Evolutionary conservation across 192 early-diverging fungal species (phyloP).

Genomic region (Geranomyces variabilis): DNA sequence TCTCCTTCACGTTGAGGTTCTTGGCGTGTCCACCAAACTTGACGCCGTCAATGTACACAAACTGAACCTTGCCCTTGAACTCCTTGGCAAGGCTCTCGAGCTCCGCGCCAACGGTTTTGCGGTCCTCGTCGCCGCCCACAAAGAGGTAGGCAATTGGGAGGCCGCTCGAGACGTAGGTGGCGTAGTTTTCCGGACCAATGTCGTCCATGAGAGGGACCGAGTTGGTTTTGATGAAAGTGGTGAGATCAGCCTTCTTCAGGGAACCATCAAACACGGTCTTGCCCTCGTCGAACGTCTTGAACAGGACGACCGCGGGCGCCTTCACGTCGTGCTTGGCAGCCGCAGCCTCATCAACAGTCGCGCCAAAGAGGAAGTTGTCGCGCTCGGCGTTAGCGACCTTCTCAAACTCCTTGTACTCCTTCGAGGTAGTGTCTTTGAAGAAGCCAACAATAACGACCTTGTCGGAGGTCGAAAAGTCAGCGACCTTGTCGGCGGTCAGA

Average conservation of each 20-base stretch:
- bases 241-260: slow-evolving; percentile 59
- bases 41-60: slow-evolving; percentile 88
- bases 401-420: slow-evolving; percentile 69
- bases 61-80: slow-evolving; percentile 85
- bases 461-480: slow-evolving; percentile 79
- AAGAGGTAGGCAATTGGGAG: slow-evolving; percentile 92
- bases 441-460: slow-evolving; percentile 89
- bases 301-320: slow-evolving; percentile 76
- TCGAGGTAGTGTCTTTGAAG: slow-evolving; percentile 64
- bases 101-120: slow-evolving; percentile 55
- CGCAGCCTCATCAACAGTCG: slow-evolving; percentile 66
- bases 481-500: slow-evolving; percentile 70
- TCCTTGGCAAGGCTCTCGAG: slow-evolving; percentile 79
- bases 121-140: slow-evolving; percentile 67
- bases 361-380: slow-evolving; percentile 86
- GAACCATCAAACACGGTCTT: slow-evolving; percentile 69
- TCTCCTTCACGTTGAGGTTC: slow-evolving; percentile 86
- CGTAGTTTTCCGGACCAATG: slow-evolving; percentile 88
- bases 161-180: slow-evolving; percentile 81
- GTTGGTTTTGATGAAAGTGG: slow-evolving; percentile 75
- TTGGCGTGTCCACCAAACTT: slow-evolving; percentile 86
- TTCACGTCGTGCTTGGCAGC: slow-evolving; percentile 55
- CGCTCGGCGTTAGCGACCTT: slow-evolving; percentile 77
- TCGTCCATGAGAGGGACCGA: slow-evolving; percentile 89
- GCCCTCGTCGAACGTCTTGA: slow-evolving; percentile 91